phyloP scores from a whole-genome alignment of 257 asterid genomes.

The Petunia secreta region DNA sequence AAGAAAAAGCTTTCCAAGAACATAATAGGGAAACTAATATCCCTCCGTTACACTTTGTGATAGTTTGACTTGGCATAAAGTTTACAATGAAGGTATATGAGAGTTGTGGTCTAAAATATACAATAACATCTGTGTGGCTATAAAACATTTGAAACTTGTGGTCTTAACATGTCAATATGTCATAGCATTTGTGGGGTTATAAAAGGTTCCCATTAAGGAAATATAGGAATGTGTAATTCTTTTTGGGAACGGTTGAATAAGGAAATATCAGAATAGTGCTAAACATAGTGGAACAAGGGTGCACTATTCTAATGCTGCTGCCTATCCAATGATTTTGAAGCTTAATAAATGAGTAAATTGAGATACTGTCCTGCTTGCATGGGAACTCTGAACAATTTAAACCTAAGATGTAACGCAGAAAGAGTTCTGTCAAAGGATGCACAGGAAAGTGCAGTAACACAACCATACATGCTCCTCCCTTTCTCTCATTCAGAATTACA shows the following conservation, averaged over 20 bases:
- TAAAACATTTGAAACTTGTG: no score
- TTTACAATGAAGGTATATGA: no score
- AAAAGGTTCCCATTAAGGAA: no score
- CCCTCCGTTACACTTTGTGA: not conserved
- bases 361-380: not conserved
- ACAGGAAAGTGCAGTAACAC: not conserved
- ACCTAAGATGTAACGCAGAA: not conserved
- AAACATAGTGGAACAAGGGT: no score
- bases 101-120: no score
- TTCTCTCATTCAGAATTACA: not conserved
- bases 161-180: no score
- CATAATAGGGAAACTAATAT: not conserved
- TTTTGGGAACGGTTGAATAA: no score
- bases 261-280: no score
- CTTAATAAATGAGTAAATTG: conserved; percentile 1
- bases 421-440: not conserved
- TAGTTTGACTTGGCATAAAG: no score
- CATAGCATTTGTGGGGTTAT: no score
- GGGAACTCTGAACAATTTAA: conserved; percentile 9
- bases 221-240: no score
- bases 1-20: not conserved
- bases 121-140: no score
- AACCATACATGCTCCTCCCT: not conserved
- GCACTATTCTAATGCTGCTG: not conserved
- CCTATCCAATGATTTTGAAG: not conserved